These are phyloP conservation scores for Secale cereale DNA, from an alignment of 176 grass and related monocot species.

Conservation along the genomic window DNA sequence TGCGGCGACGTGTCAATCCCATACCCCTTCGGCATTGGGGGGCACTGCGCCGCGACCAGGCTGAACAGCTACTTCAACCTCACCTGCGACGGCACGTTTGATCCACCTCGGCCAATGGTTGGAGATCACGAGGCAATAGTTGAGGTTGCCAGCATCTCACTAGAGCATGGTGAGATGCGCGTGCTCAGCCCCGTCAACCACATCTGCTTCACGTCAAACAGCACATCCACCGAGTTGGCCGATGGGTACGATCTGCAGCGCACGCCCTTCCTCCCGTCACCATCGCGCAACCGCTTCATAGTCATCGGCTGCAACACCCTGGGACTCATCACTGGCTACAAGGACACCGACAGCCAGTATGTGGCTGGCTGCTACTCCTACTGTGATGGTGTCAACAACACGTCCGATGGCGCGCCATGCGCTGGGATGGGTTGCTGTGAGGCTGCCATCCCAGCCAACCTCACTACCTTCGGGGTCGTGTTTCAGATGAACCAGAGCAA, in stretches of 20 bases:
- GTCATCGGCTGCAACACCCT: not conserved
- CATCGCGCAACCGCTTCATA: not conserved
- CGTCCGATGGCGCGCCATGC: too few species aligned
- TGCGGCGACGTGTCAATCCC: not conserved
- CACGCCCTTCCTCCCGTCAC: not conserved
- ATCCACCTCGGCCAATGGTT: not conserved
- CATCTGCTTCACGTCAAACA: not conserved
- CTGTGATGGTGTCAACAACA: not conserved
- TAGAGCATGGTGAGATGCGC: not conserved
- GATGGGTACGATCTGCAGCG: not conserved
- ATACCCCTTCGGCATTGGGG: not conserved
- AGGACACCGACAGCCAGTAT: not conserved
- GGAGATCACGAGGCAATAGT: too few species aligned
- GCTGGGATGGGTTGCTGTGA: too few species aligned
- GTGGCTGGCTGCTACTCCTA: not conserved
- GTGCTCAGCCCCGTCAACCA: not conserved
- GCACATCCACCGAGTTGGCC: not conserved
- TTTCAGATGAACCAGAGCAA: too few species aligned
- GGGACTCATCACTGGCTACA: not conserved
- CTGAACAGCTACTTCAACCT: not conserved
- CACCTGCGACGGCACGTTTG: not conserved
- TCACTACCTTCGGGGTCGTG: too few species aligned
- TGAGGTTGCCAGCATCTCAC: not conserved
- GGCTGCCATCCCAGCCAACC: too few species aligned
- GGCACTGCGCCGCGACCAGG: not conserved